Percentiles rank a stretch among this genome's conserved stretches.
phyloP scores from a whole-genome alignment of 2,329 filamentous ascomycete genomes.

The Aspergillus luchuensis region DNA sequence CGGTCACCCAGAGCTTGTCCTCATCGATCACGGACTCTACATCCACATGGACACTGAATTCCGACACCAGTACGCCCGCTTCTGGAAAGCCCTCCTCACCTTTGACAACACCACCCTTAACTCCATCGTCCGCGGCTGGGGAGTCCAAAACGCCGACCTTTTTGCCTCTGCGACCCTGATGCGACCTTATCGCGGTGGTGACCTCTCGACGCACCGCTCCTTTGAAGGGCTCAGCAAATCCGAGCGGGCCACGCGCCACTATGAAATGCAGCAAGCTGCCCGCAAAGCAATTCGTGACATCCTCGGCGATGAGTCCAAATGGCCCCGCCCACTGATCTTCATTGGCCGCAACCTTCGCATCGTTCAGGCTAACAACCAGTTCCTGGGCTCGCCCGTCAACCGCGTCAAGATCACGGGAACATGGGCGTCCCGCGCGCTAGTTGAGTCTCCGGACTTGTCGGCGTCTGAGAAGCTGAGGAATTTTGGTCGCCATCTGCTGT shows the following conservation, averaged over 20 bases:
- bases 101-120: constrained; percentile 84
- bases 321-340: constrained; percentile 88
- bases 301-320: constrained; percentile 80
- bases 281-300: constrained; percentile 75
- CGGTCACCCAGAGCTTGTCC: constrained; percentile 84
- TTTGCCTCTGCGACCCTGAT: constrained; percentile 90
- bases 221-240: constrained; percentile 55
- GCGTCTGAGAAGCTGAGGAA: constrained; percentile 66
- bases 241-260: constrained; percentile 63
- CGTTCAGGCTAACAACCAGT: constrained; percentile 91
- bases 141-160: constrained; percentile 82
- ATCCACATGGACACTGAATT: constrained; percentile 85
- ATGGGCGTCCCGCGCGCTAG: constrained; percentile 85
- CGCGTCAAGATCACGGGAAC: constrained; percentile 89
- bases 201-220: constrained; percentile 64
- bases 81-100: constrained; percentile 93
- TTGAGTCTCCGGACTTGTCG: constrained; percentile 68
- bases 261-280: constrained; percentile 77
- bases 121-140: constrained; percentile 76
- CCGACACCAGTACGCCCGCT: constrained; percentile 79
- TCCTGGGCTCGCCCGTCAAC: constrained; percentile 84
- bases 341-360: constrained; percentile 90
- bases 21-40: constrained; percentile 97
- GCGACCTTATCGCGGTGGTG: constrained; percentile 86
- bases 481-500: constrained; percentile 77